Base-by-base conservation (phyloP, 768 basidiomycete species). In the Mycena leptocephala region DNA sequence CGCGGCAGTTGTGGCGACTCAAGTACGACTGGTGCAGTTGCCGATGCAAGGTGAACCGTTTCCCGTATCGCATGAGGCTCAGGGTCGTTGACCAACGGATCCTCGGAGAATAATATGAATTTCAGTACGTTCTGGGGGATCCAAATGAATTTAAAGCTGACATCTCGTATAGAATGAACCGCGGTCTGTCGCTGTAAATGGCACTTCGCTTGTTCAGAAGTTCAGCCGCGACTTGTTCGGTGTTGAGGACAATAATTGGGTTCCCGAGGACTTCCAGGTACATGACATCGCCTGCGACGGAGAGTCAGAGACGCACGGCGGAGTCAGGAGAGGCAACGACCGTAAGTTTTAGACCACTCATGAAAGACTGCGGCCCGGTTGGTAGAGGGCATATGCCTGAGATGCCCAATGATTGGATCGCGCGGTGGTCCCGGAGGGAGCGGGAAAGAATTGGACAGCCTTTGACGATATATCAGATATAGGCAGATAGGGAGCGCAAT, bases 351-450 rank as follows among this genome's bases (percentile, higher is more conserved):
- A 1, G 84, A 80, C 81, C 83, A 83, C 33, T 82, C 68, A 62
- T 83, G 80, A 67, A 84, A 86, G 20, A 79, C 78, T 5, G 80
- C 76, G 5, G 81, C 80, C 56, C 79, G 78, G 48, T 81, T 77
- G n/a, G 78, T 72, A 1, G 80, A 33, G 16, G 86, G 87, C n/a
- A 88, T 82, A 13, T 81, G 70, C 9, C 85, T 82, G 22, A 85
- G 75, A 71, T 88, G 85, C 11, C 87, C 87, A 18, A 88, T 80
- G 59, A 88, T 46, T 5, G 85, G 84, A 66, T 88, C 85, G 14
- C 82, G 79, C 10, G 85, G 86, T 3, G 85, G 86, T 30, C 87
- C 82, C 18, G 86, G 86, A 5, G 86, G 85, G 41, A 71, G 59
- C 41, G 58, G 70, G 37, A 64, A 43, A 43, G 39, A 43, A 30